A percentile compares a stretch with the other conserved stretches of the same genome.
Conservation (phyloP, 148 eudicot species). For the Dianthus caryophyllus region DNA sequence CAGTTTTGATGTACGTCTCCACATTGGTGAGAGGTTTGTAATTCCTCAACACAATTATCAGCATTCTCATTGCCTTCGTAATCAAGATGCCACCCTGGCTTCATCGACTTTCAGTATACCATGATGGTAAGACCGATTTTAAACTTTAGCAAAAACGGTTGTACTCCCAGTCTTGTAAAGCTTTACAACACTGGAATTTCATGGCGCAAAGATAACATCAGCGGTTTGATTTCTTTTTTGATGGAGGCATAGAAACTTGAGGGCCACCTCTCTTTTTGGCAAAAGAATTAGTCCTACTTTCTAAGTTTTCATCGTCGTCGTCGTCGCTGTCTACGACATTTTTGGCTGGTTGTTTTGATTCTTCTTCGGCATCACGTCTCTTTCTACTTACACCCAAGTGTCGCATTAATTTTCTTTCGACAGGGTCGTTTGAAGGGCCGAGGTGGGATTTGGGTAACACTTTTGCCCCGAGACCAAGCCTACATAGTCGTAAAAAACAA, state of each 20-base stretch:
- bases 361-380: constrained; percentile 37
- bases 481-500: constrained; percentile 19
- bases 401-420: constrained; percentile 56
- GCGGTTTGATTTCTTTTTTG: constrained; percentile 40
- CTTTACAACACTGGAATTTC: neutral
- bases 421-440: constrained; percentile 41
- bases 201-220: neutral
- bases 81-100: no score
- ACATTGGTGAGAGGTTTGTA: no score
- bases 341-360: constrained; percentile 26
- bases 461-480: constrained; percentile 85
- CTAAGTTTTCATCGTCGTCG: constrained; percentile 51
- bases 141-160: no score
- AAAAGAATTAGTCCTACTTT: constrained; percentile 64
- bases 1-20: no score
- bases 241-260: constrained; percentile 18
- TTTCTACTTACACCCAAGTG: constrained; percentile 46
- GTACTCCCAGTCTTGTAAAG: no score
- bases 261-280: constrained; percentile 48
- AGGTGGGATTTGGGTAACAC: constrained; percentile 42
- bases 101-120: no score
- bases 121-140: no score
- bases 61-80: no score
- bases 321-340: constrained; percentile 29
- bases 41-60: no score